Percentiles rank a stretch among this genome's conserved stretches.
phyloP scores from a whole-genome alignment of 169 alveolate genomes.

The Eimeria necatrix region DNA sequence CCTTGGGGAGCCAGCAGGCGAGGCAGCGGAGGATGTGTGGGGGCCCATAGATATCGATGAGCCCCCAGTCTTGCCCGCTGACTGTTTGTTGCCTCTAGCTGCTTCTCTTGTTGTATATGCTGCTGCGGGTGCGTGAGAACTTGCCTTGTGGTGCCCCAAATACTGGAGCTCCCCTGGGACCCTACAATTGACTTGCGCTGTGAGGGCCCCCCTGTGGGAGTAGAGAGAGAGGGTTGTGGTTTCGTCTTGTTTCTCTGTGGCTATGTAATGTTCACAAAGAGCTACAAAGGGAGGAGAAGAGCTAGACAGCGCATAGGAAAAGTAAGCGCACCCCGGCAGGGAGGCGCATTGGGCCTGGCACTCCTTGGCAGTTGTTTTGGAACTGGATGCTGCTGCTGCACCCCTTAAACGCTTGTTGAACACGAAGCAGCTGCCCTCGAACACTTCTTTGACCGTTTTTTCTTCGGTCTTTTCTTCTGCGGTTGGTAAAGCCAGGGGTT shows the following conservation, averaged over 20 bases:
- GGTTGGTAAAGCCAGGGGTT: background rate
- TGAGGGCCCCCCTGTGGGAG: background rate
- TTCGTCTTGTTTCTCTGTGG: background rate
- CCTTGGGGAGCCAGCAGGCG: background rate
- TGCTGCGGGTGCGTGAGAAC: background rate
- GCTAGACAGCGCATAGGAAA: constrained; percentile 2
- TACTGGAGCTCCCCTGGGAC: constrained; percentile 18
- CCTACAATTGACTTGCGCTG: background rate
- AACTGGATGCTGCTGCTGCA: background rate
- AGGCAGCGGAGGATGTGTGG: background rate
- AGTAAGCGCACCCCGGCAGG: background rate
- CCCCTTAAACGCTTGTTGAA: background rate
- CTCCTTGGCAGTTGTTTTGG: background rate
- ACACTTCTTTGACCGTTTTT: background rate
- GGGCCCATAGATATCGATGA: background rate
- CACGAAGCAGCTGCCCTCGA: background rate
- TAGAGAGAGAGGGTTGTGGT: background rate
- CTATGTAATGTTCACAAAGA: background rate
- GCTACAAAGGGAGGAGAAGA: background rate
- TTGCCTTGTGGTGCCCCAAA: background rate
- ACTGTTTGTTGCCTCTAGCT: background rate
- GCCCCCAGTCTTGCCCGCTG: no score
- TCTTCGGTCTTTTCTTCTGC: background rate
- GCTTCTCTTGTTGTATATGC: background rate
- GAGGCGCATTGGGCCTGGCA: background rate